These are phyloP conservation scores for Canna indica DNA, from an alignment of 176 grass and related monocot genomes.

Conservation along the genomic window DNA sequence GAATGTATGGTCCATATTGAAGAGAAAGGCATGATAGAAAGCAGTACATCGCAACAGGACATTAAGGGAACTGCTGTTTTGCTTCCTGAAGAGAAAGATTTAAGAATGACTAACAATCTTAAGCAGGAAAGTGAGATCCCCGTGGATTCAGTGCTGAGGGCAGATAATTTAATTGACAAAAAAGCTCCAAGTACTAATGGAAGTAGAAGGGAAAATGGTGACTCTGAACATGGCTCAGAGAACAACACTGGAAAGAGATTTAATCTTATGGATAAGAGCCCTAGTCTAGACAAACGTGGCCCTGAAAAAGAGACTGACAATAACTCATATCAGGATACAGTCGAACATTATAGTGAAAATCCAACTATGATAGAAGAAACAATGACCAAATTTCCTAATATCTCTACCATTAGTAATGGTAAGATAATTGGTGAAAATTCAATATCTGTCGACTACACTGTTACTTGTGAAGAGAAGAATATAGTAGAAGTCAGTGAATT, in stretches of 20 bases:
- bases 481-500: constrained; percentile 54
- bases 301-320: constrained; percentile 5
- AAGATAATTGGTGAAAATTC: constrained; percentile 50
- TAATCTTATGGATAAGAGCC: constrained; percentile 17
- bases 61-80: constrained; percentile 54
- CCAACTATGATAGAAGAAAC: constrained; percentile 9
- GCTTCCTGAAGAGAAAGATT: constrained; percentile 28
- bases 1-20: constrained; percentile 35
- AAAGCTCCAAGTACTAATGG: constrained; percentile 26
- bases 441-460: constrained; percentile 33
- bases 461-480: constrained; percentile 91
- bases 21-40: constrained; percentile 25
- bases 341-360: constrained; percentile 11
- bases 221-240: constrained; percentile 27
- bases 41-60: constrained; percentile 25
- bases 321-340: constrained; percentile 13
- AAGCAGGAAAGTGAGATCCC: constrained; percentile 57
- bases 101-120: constrained; percentile 27
- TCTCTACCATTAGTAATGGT: constrained; percentile 26
- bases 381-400: constrained; percentile 10
- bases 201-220: constrained; percentile 30
- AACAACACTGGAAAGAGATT: constrained; percentile 23
- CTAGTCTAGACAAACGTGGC: constrained; percentile 5
- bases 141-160: constrained; percentile 8
- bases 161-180: constrained; percentile 41